Evolutionary conservation across 805 yeast genomes (phyloP).

Genomic region (Lachancea waltii): DNA sequence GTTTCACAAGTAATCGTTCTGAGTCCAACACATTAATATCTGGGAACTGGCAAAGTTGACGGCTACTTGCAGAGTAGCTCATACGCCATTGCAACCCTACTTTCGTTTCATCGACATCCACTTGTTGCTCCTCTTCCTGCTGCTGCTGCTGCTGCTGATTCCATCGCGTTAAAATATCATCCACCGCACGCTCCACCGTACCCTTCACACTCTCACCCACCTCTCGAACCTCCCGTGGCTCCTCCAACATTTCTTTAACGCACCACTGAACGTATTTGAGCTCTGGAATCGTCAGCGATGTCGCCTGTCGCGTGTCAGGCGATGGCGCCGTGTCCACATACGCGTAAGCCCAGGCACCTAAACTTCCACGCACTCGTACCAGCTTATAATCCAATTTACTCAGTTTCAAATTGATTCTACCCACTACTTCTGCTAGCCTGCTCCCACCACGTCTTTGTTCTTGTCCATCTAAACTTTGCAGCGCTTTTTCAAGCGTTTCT

Average conservation of each 20-base stretch:
- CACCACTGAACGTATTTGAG: constrained; percentile 27
- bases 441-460: no score
- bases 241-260: constrained; percentile 15
- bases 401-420: constrained; percentile 20
- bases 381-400: constrained; percentile 20
- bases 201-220: not conserved
- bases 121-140: no score
- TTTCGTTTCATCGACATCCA: no score
- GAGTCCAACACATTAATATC: constrained; percentile 18
- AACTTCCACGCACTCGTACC: constrained; percentile 17
- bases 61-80: constrained; percentile 20
- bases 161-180: constrained; percentile 10
- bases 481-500: constrained; percentile 15
- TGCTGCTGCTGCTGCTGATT: no score
- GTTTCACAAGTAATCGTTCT: constrained; percentile 16
- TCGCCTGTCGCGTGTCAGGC: constrained; percentile 26
- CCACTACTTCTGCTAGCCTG: constrained; percentile 13
- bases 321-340: constrained; percentile 22
- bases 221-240: not conserved
- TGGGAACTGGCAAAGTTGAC: constrained; percentile 15
- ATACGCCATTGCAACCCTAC: no score
- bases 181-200: constrained; percentile 13
- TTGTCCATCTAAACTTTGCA: constrained; percentile 13
- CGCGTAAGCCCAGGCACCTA: constrained; percentile 25
- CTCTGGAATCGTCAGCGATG: constrained; percentile 23